phyloP scores from a whole-genome alignment of 352 stramenopile species.

The Pythium chondricola region DNA sequence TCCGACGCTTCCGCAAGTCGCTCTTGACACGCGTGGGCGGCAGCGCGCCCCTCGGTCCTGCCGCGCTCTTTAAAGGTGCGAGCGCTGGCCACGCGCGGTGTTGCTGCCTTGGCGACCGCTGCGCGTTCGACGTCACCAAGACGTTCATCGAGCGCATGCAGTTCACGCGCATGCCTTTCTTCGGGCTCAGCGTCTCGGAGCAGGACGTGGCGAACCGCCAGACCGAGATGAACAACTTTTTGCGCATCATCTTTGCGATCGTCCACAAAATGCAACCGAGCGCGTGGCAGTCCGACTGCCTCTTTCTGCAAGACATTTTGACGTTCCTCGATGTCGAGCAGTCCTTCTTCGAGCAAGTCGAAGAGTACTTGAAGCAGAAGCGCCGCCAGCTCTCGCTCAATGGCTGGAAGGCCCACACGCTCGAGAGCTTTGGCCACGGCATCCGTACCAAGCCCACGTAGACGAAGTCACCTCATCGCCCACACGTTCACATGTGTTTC shows the following conservation, averaged over 20 bases:
- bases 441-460: conserved; percentile 36
- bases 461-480: background rate
- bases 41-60: conserved; percentile 27
- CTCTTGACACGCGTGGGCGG: conserved; percentile 55
- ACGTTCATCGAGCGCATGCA: conserved; percentile 68
- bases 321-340: conserved; percentile 74
- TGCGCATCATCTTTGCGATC: conserved; percentile 75
- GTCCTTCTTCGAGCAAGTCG: conserved; percentile 62
- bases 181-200: conserved; percentile 40
- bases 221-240: conserved; percentile 78
- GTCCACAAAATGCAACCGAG: conserved; percentile 68
- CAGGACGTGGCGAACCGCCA: conserved; percentile 55
- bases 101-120: conserved; percentile 57
- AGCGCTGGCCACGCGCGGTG: conserved; percentile 14
- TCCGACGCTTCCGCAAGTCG: conserved; percentile 67
- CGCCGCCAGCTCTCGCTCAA: conserved; percentile 64
- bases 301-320: conserved; percentile 77
- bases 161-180: conserved; percentile 71
- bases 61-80: conserved; percentile 13
- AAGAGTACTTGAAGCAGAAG: conserved; percentile 57
- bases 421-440: conserved; percentile 70
- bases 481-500: background rate
- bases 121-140: conserved; percentile 63
- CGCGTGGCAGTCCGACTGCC: conserved; percentile 60
- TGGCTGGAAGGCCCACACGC: conserved; percentile 71